phyloP scores from a whole-genome alignment of 2,329 filamentous ascomycete genomes.

The Mycocentrospora acerina region DNA sequence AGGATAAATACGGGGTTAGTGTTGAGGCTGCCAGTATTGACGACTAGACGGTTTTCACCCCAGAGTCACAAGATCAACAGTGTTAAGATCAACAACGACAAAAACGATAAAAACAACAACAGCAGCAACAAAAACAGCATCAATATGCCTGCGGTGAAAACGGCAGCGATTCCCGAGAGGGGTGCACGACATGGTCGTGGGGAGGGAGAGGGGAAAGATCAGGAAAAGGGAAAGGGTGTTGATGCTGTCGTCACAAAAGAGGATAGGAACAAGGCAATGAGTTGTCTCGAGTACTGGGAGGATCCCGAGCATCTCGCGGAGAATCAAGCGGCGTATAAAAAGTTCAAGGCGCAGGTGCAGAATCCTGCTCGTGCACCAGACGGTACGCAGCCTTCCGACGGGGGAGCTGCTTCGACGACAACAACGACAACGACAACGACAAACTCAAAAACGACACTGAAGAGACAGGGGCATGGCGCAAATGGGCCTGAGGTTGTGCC shows the following conservation, averaged over 20 bases:
- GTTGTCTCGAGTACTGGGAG: conserved; percentile 37
- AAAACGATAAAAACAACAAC: too few species aligned
- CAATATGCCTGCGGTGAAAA: too few species aligned
- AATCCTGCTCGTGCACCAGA: conserved; percentile 1
- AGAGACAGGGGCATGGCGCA: conserved; percentile 31
- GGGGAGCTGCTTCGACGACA: conserved; percentile 1
- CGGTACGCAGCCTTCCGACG: neutral
- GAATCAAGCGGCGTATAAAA: conserved; percentile 28
- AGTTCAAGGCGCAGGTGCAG: conserved; percentile 27
- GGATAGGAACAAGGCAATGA: conserved; percentile 25
- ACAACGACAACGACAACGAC: conserved; percentile 1
- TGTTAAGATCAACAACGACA: too few species aligned
- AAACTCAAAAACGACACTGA: neutral
- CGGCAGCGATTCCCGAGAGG: too few species aligned
- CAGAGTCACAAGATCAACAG: too few species aligned
- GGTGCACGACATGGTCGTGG: too few species aligned
- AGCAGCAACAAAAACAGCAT: too few species aligned
- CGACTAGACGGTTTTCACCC: too few species aligned
- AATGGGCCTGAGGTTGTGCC: conserved; percentile 16
- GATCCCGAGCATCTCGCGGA: conserved; percentile 26
- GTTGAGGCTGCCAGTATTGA: too few species aligned
- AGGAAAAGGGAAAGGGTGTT: too few species aligned
- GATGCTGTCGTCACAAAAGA: conserved; percentile 2
- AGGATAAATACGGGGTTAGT: too few species aligned
- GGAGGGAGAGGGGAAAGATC: too few species aligned